Evolutionary conservation across 2,329 filamentous ascomycete species (phyloP), one percentile per base, ranked within the genome.

Genomic region (Allantophomopsis lycopodina): DNA sequence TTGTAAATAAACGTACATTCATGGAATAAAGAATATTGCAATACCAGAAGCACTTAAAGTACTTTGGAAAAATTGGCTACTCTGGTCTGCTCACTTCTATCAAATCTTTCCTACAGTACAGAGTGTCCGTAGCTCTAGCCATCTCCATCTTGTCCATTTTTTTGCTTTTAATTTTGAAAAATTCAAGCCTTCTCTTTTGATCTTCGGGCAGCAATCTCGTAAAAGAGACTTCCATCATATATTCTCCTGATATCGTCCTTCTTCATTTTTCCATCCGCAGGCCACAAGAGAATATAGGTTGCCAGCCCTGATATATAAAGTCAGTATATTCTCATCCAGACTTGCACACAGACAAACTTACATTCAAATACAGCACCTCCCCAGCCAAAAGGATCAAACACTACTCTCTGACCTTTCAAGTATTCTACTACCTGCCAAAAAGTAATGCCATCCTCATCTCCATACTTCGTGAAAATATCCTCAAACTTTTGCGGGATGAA

Each of bases 211-310:
- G 57, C 59, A 42, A 63, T 59, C 15, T 52, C 56, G 44, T 66
- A 64, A 45, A 69, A 71, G 33, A 71, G 59, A 49, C 66, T 69
- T 7, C 69, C 68, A 50, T 72, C 67, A 46, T 65, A 72, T 5
- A 71, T 55, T 7, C 62, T 50, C n/a, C 68, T 52, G 14, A 72
- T 60, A 39, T 77, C 72, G 35, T 77, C 71, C 54, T 77, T 77
- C 49, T 55, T 61, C 55, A 76, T 63, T 38, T 59, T 58, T 0
- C 72, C 72, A 49, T 77, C 69, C 32, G 64, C 61, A 0, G 72
- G 70, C 65, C 65, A 69, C 5, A 74, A 55, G 35, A 77, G 56
- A 13, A 74, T 48, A 41, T 68, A 73, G 1, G 66, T 66, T 0
- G 66, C 67, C 2, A 62, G 47, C 62, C 63, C 63, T 61, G 7